Conservation (phyloP, 1,284 basidiomycete genomes). For the Termitomyces sp. region DNA sequence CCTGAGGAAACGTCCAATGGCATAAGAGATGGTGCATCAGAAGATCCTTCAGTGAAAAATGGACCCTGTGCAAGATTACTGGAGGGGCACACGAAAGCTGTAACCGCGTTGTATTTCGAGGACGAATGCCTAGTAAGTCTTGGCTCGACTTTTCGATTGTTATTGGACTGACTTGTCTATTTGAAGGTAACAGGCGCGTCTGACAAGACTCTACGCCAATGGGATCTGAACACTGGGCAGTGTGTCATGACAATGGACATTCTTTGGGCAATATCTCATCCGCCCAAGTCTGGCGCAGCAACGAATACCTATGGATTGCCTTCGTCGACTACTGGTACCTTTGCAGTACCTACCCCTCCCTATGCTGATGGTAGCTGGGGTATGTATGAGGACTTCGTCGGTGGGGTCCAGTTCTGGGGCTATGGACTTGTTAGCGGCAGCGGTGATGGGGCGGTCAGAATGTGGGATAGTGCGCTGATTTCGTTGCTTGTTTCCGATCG, state of each 20-base stretch:
- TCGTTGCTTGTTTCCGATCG: not conserved
- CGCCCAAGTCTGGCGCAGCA: constrained; percentile 46
- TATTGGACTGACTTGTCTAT: constrained; percentile 6
- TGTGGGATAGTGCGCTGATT: constrained; percentile 91
- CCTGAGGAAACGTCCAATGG: constrained; percentile 30
- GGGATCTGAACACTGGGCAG: constrained; percentile 96
- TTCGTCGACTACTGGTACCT: constrained; percentile 56
- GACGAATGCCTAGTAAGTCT: constrained; percentile 79
- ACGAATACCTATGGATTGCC: constrained; percentile 40
- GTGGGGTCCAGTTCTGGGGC: constrained; percentile 97
- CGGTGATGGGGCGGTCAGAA: constrained; percentile 93
- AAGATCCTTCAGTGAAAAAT: constrained; percentile 25
- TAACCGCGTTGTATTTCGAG: constrained; percentile 94
- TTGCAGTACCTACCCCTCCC: constrained; percentile 81
- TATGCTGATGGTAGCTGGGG: constrained; percentile 90
- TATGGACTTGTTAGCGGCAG: constrained; percentile 96
- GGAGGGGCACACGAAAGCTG: constrained; percentile 90
- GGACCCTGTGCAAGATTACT: constrained; percentile 70
- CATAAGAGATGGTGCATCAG: constrained; percentile 27
- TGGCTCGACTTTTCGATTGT: not conserved
- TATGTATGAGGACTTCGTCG: constrained; percentile 97
- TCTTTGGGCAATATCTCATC: constrained; percentile 97
- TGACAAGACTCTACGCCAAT: constrained; percentile 97
- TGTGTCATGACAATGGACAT: constrained; percentile 99
- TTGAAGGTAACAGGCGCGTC: constrained; percentile 86